A percentile compares a stretch with the other conserved stretches of the same genome.
These are phyloP conservation scores for Fusarium chaquense DNA, from an alignment of 2,329 filamentous ascomycete species.

Conservation along the genomic window DNA sequence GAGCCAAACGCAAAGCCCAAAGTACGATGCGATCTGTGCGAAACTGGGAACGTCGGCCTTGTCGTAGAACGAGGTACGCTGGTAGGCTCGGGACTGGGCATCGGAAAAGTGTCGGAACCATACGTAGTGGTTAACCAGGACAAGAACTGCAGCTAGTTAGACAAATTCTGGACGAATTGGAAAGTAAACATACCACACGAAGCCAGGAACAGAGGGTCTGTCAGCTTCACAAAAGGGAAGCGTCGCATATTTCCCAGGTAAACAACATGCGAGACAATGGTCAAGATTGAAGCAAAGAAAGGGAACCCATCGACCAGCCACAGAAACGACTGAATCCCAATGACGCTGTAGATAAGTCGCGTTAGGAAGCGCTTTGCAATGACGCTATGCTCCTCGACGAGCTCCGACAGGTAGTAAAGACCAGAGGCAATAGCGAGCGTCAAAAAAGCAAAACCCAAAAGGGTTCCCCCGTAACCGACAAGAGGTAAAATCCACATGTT, in stretches of 20 bases:
- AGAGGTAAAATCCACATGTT: slow-evolving; percentile 96
- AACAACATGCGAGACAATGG: slow-evolving; percentile 82
- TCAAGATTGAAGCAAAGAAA: slow-evolving; percentile 77
- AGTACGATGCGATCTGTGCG: slow-evolving; percentile 94
- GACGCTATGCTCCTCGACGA: slow-evolving; percentile 98
- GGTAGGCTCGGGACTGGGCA: slow-evolving; percentile 68
- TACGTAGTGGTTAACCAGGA: slow-evolving; percentile 90
- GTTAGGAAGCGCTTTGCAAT: slow-evolving; percentile 88
- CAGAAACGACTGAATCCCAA: slow-evolving; percentile 79
- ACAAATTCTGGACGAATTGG: fast-evolving
- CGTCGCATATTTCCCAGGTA: slow-evolving; percentile 88
- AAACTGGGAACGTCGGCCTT: slow-evolving; percentile 79
- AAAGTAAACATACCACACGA: slow-evolving; percentile 75
- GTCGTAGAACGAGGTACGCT: slow-evolving; percentile 72
- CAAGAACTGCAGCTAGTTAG: slow-evolving; percentile 69
- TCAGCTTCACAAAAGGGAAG: slow-evolving; percentile 83
- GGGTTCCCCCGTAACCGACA: slow-evolving; percentile 87
- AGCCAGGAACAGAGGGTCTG: slow-evolving; percentile 85
- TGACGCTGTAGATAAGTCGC: slow-evolving; percentile 85
- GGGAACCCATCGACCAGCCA: slow-evolving; percentile 89
- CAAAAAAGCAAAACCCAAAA: slow-evolving; percentile 91
- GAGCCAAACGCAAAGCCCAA: slow-evolving; percentile 96
- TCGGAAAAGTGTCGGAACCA: slow-evolving; percentile 95
- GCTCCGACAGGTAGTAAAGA: slow-evolving; percentile 96
- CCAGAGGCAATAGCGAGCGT: slow-evolving; percentile 98